phyloP scores from a whole-genome alignment of 371 early-diverging fungal genomes.

The Syncephalastrum monosporum region DNA sequence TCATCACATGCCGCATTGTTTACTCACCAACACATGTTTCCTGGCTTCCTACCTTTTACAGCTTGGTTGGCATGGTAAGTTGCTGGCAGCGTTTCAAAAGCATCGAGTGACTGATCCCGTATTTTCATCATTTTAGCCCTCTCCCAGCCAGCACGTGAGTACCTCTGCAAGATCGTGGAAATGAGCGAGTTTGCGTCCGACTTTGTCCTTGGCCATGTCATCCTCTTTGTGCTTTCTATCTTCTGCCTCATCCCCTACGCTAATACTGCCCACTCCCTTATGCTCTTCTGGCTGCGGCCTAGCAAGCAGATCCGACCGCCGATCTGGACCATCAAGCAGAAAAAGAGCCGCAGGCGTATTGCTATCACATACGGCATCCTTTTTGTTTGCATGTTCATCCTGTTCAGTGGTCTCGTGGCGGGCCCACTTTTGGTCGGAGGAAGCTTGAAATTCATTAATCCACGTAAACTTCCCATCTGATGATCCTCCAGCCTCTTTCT shows the following conservation, averaged over 20 bases:
- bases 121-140: constrained; percentile 41
- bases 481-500: not conserved
- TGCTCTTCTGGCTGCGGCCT: constrained; percentile 85
- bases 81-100: not conserved
- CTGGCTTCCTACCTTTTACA: constrained; percentile 7
- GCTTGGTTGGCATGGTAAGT: constrained; percentile 51
- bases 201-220: constrained; percentile 72
- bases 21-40: constrained; percentile 1
- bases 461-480: constrained; percentile 30
- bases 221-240: constrained; percentile 69
- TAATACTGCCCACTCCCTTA: constrained; percentile 78
- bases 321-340: constrained; percentile 70
- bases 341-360: constrained; percentile 55
- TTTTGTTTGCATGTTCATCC: constrained; percentile 60
- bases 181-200: constrained; percentile 83
- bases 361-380: constrained; percentile 69
- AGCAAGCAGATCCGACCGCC: constrained; percentile 79
- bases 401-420: constrained; percentile 59
- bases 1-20: not conserved
- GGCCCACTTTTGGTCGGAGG: constrained; percentile 57
- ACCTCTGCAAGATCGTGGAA: constrained; percentile 84
- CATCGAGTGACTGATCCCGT: not conserved
- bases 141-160: constrained; percentile 78
- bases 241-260: constrained; percentile 75
- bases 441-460: constrained; percentile 20